Base-by-base conservation (phyloP, 441 rosid genomes). In the Pelargonium myrrhifolium region DNA sequence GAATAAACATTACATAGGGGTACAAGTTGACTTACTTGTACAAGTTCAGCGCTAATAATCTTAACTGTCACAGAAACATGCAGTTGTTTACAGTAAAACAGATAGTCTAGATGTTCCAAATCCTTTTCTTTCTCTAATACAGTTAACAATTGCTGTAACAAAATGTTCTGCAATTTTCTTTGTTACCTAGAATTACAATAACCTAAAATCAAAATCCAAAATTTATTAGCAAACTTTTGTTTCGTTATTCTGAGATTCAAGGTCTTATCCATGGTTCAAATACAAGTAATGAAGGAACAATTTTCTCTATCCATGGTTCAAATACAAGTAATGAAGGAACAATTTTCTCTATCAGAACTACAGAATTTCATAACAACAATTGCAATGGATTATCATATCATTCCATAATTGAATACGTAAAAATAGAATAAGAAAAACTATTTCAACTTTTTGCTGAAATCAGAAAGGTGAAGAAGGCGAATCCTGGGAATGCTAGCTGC, bases 361-460 rank as follows among this genome's bases (percentile, higher is more conserved):
- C 51, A 53, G 18, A 21, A 53, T 18, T 17, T 53, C 11, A 28
- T 5, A 2, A 28, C 60, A 18, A 24, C 8, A 55, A 55, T 55
- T 55, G 60, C 59, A 53, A 51, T 53, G 18, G 59, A 9, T 6
- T 15, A n/a, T 49, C 18, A 49, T 53, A 1, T 11, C 40, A 58
- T 28, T 59, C 20, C 12, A 20, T 66, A 22, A 53, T 24, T 37
- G 56, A 63, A 63, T 15, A 24, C 21, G 59, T 24, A 51, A 51
- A 51, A n/a, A 51, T 49, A 65, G 20, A 31, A 1, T 3, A 45
- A 21, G 28, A 21, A 10, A 8, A 66, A 51, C 78, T 84, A 93
- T 67, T 89, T 89, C 66, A 93, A 88, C 84, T 87, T 93, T 74
- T 77, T 82, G 72, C 93, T 88, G 71, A 93, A 93, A 53, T 88